Evolutionary conservation across 176 grass and related monocot species (phyloP).

Genomic region (Musa schizocarpa): DNA sequence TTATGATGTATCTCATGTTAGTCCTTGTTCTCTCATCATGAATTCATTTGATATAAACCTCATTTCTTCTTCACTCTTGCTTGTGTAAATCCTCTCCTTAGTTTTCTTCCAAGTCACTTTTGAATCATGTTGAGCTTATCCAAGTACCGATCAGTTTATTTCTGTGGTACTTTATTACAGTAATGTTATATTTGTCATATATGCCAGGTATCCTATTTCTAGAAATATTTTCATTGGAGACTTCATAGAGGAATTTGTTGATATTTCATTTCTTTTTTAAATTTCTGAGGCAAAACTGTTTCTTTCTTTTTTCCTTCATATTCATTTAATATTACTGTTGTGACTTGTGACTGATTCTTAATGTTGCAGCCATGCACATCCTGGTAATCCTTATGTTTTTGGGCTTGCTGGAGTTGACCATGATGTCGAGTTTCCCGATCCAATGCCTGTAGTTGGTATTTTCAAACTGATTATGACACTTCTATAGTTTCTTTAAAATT

Average conservation of each 20-base stretch:
- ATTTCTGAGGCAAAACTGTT: conserved; percentile 1
- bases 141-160: no score
- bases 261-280: not conserved
- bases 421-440: conserved; percentile 96
- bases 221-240: no score
- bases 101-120: no score
- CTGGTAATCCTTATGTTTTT: conserved; percentile 94
- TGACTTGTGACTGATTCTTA: not conserved
- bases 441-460: conserved; percentile 96
- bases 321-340: conserved; percentile 6
- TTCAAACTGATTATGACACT: not conserved
- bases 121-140: no score
- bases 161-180: no score
- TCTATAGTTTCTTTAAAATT: no score
- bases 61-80: no score
- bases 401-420: conserved; percentile 88
- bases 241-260: not conserved
- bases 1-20: no score
- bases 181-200: no score
- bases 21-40: no score
- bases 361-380: conserved; percentile 82
- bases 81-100: no score
- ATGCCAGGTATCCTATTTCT: not conserved
- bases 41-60: no score
- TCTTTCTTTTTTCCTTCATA: not conserved